Evolutionary conservation across 495 filamentous ascomycete species (phyloP).

Genomic region (Penicillium angulare): DNA sequence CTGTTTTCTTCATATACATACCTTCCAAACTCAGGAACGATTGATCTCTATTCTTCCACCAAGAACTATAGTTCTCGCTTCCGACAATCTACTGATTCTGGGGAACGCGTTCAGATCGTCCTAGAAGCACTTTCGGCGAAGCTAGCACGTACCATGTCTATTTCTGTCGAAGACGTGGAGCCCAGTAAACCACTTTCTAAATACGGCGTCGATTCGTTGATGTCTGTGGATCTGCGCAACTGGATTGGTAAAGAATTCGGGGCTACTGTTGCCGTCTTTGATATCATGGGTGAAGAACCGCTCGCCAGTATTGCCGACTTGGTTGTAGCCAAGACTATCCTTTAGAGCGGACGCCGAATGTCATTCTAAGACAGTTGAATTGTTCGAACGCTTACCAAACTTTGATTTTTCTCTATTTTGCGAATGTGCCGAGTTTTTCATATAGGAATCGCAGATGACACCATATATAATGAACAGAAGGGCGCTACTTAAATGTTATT

Average conservation of each 20-base stretch:
- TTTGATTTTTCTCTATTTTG: too few relatives aligned
- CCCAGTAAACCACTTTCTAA: background rate
- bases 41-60: too few relatives aligned
- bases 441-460: too few relatives aligned
- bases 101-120: background rate
- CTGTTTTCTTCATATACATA: background rate
- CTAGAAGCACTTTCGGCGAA: background rate
- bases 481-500: too few relatives aligned
- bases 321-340: too few relatives aligned
- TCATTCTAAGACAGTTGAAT: too few relatives aligned
- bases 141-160: background rate
- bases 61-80: background rate
- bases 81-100: background rate
- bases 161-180: background rate
- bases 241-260: background rate
- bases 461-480: too few relatives aligned
- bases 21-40: background rate
- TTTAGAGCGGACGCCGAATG: too few relatives aligned
- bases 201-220: background rate
- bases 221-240: background rate
- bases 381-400: too few relatives aligned
- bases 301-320: background rate
- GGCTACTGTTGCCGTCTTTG: background rate
- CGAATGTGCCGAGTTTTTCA: too few relatives aligned
- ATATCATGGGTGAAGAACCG: background rate